Evolutionary conservation across 208 protist species (phyloP), one percentile per base, ranked within the genome.

Genomic region (Leishmania guyanensis): DNA sequence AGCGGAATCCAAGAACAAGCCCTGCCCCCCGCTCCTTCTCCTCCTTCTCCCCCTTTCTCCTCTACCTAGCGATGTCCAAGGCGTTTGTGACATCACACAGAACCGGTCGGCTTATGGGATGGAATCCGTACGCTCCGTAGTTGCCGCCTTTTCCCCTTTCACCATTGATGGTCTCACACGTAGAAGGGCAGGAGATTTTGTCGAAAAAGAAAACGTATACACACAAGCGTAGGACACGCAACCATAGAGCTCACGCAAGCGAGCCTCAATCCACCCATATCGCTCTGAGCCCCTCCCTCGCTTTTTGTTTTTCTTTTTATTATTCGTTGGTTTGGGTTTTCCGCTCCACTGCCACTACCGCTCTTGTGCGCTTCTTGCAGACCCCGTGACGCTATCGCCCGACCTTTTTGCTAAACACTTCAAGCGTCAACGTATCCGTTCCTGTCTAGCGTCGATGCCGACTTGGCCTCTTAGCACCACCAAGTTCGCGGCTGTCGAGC

Each of bases 391-490:
- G 4, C n/a, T 43, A 3, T 48, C 39, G 17, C 2, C 16, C 8
- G 29, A 43, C 66, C 39, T 43, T 20, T 4, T 10, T 48, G 20
- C 16, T 43, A n/a, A 20, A 17, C 8, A 3, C 4, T 14, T 71
- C 66, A 71, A 14, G 66, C 39, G 66, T n/a, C 39, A n/a, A 71
- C 66, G 39, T 16, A n/a, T 50, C 20, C 36, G 36, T 71, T 50
- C 20, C 22, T 48, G 16, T 16, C 39, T 48, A 20, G 51, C 8
- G 33, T 12, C 29, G 51, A 85, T 85, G 82, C 77, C 73, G 14
- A 33, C 79, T 26, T 85, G 82, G 82, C 29, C 60, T 29, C 73
- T 74, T 9, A 69, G 65, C 64, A 36, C 64, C 10, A 50, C 77
- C 5, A 78, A 62, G 16, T 77, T 64, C 0, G 12, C 39, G 39